Conservation (phyloP, 495 filamentous ascomycete species). For the Aspergillus sparsus region DNA sequence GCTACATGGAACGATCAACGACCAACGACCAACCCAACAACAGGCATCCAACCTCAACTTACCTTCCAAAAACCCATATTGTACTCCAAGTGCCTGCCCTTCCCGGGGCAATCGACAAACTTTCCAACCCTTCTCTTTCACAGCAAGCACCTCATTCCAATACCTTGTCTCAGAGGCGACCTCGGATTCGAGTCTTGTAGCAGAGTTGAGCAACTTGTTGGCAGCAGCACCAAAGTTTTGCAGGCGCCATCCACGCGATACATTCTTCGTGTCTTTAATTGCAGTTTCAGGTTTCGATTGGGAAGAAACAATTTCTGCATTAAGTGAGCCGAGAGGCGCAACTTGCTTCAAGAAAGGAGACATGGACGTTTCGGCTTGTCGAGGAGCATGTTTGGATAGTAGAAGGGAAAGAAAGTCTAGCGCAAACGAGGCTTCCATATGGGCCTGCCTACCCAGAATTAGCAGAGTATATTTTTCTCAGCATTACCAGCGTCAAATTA, state of each 20-base stretch:
- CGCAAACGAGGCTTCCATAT: constrained; percentile 63
- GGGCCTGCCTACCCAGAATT: constrained; percentile 54
- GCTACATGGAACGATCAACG: constrained; percentile 41
- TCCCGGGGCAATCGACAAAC: constrained; percentile 72
- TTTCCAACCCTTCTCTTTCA: constrained; percentile 84
- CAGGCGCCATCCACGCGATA: constrained; percentile 77
- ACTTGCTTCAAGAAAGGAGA: constrained; percentile 65
- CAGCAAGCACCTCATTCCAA: constrained; percentile 80
- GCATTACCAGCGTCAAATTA: constrained; percentile 23
- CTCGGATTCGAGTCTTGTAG: constrained; percentile 70
- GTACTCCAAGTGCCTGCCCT: constrained; percentile 73
- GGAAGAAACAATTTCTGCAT: constrained; percentile 66
- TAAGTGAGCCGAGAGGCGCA: constrained; percentile 73
- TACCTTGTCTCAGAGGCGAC: constrained; percentile 78
- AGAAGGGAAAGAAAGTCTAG: constrained; percentile 86
- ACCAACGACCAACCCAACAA: constrained; percentile 7
- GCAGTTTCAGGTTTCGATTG: constrained; percentile 53
- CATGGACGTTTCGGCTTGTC: constrained; percentile 66
- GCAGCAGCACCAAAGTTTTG: constrained; percentile 73
- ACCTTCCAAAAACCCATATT: constrained; percentile 85
- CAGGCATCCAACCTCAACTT: constrained; percentile 1
- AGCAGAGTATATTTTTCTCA: constrained; percentile 16
- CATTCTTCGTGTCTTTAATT: constrained; percentile 53
- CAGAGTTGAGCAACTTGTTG: constrained; percentile 71
- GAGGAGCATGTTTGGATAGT: constrained; percentile 72